Conservation (phyloP, 2,329 filamentous ascomycete species). For the Meredithiella fracta region DNA sequence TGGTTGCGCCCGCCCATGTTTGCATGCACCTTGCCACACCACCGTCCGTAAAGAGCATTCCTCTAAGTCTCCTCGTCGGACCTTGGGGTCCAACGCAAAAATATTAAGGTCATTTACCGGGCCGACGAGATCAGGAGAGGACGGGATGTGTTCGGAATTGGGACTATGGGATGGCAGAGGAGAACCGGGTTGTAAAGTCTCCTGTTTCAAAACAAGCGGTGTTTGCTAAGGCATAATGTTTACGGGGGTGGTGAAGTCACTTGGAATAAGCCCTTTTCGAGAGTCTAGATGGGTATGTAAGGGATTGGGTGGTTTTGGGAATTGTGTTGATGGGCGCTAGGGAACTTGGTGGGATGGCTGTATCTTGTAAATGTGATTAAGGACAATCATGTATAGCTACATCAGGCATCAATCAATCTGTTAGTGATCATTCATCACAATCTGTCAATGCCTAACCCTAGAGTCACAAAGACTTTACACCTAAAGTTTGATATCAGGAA, state of each 20-base stretch:
- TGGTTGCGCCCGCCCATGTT: background rate
- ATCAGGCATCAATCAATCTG: no score
- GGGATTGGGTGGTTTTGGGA: background rate
- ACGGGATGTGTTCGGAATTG: background rate
- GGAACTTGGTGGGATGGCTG: no score
- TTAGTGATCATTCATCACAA: no score
- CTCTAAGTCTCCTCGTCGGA: background rate
- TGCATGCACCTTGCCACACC: background rate
- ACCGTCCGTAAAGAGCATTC: background rate
- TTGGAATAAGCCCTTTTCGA: background rate
- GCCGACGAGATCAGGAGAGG: background rate
- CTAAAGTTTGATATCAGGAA: no score
- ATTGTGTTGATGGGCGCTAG: no score
- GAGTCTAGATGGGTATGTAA: background rate
- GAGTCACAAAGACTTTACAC: no score
- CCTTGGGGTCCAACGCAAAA: background rate
- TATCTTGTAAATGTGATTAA: no score
- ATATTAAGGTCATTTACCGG: background rate
- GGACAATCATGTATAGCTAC: no score
- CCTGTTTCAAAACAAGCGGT: constrained; percentile 2
- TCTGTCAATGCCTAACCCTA: no score
- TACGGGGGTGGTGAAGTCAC: background rate
- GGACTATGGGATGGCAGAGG: background rate
- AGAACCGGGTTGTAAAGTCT: background rate
- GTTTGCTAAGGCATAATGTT: background rate